Evolutionary conservation across 768 basidiomycete genomes (phyloP), one percentile per base, ranked within the genome.

Genomic region (Rhizopogon rudus): DNA sequence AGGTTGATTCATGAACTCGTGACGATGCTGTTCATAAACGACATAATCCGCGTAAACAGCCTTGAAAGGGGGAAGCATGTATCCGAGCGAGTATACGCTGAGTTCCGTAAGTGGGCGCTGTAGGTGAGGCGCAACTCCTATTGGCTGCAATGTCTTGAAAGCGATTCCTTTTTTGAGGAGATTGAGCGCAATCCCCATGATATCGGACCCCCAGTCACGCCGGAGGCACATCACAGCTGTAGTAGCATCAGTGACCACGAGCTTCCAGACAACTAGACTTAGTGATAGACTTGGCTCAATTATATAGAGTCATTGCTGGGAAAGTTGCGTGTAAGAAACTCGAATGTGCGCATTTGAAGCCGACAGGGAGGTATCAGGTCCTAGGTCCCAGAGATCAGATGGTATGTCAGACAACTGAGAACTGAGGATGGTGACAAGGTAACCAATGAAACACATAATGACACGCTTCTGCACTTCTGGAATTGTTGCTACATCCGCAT

Each of bases 181-280:
- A 13, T 49, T 29, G 7, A 1, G 2, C 1, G 52, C 20, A 4
- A 52, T 52, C 7, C 8, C 13, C 1, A 5, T 49, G 4, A 52
- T 40, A 28, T 40, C 37, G 0, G 44, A 29, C 2, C 52, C 44
- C 52, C 52, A 52, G 29, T 37, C 37, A 14, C 3, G 17, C 20
- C 25, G 44, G 41, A 52, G 52, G 41, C 52, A 53, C 52, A 53
- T 53, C 29, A 44, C 44, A 12, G 52, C 41, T 3, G 16, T 50
- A 3, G 14, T 20, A 6, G 52, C 8, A 1, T 52, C 25, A 1
- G 20, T 2, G 4, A 44, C 29, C 3, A 6, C 41, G 7, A 52
- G 44, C 25, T 37, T 44, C 37, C 52, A 52, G 17, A 41, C 20
- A 10, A 29, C 28, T 9, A 29, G 44, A 29, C 2, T 45, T 29